A percentile compares a stretch with the other conserved stretches of the same genome.
phyloP scores from a whole-genome alignment of 495 filamentous ascomycete species.

The Podospora pseudoanserina region DNA sequence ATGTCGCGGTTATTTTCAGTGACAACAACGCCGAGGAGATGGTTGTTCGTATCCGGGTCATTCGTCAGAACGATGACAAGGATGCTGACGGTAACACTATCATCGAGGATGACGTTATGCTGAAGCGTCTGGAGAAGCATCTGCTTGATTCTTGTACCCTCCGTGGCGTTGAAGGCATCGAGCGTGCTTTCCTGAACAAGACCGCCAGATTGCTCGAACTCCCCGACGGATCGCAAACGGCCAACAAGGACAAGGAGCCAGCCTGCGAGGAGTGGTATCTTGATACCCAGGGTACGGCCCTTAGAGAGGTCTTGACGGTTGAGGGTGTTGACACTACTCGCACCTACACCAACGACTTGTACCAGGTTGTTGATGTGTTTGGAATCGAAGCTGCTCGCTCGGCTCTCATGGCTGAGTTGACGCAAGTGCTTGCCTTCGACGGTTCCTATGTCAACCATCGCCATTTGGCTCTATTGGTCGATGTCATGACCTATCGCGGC shows the following conservation, averaged over 20 bases:
- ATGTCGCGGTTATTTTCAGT: conserved; percentile 91
- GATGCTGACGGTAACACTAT: conserved; percentile 73
- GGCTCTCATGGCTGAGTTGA: conserved; percentile 82
- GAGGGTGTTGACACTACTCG: conserved; percentile 85
- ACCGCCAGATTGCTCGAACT: conserved; percentile 59
- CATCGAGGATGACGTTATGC: conserved; percentile 80
- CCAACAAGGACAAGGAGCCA: conserved; percentile 59
- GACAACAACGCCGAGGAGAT: conserved; percentile 97
- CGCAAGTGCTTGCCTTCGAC: conserved; percentile 88
- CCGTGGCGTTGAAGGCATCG: conserved; percentile 82
- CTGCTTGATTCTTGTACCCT: conserved; percentile 86
- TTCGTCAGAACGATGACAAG: conserved; percentile 63
- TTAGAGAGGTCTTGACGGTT: conserved; percentile 77
- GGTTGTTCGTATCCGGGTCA: conserved; percentile 87
- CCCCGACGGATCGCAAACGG: conserved; percentile 65
- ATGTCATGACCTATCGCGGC: conserved; percentile 96
- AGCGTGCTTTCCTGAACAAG: conserved; percentile 87
- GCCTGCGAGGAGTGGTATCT: conserved; percentile 80
- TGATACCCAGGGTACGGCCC: conserved; percentile 83
- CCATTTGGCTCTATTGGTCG: conserved; percentile 91
- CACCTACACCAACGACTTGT: conserved; percentile 92
- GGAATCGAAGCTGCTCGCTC: conserved; percentile 92
- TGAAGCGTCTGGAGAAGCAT: conserved; percentile 86
- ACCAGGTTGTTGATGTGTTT: conserved; percentile 87
- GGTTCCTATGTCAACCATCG: conserved; percentile 99